Percentiles rank a stretch among this genome's conserved stretches.
Evolutionary conservation across 177 flowering plant genomes (phyloP).

Genomic region (Tripterygium wilfordii): DNA sequence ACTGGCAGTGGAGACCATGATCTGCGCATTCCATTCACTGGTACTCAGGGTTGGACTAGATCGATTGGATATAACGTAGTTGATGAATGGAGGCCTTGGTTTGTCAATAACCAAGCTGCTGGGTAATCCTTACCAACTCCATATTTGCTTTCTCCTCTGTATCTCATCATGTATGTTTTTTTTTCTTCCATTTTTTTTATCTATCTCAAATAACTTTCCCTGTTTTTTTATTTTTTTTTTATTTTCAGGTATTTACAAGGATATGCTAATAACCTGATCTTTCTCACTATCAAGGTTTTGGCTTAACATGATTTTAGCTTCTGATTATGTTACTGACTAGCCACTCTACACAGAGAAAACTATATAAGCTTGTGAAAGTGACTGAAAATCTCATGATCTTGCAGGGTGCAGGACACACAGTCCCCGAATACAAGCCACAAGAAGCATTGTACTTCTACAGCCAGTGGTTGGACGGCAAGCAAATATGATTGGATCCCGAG

Average conservation of each 20-base stretch:
- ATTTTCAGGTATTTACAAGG: slow-evolving; percentile 51
- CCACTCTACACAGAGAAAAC: too few species aligned
- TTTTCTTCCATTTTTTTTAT: too few species aligned
- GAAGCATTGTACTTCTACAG: slow-evolving; percentile 63
- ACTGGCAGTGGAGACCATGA: slow-evolving; percentile 69
- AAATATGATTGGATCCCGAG: slow-evolving; percentile 21
- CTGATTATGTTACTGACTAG: too few species aligned
- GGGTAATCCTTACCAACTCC: too few species aligned
- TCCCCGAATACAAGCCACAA: slow-evolving; percentile 71
- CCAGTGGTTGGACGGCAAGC: slow-evolving; percentile 48
- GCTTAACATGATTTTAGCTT: too few species aligned
- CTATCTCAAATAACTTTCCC: not conserved
- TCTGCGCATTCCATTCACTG: slow-evolving; percentile 52
- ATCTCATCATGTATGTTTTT: not conserved
- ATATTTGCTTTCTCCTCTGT: too few species aligned
- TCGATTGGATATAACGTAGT: slow-evolving; percentile 34
- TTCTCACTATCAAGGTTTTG: slow-evolving; percentile 53
- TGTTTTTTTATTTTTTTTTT: too few species aligned
- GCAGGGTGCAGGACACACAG: slow-evolving; percentile 84
- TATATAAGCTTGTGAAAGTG: not conserved
- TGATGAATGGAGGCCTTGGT: slow-evolving; percentile 52
- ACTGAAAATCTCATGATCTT: not conserved
- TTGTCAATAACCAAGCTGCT: slow-evolving; percentile 32
- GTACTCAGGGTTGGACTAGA: slow-evolving; percentile 48
- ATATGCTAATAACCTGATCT: slow-evolving; percentile 51